Evolutionary conservation across 768 basidiomycete species (phyloP).

Genomic region (Kwoniella europaea): DNA sequence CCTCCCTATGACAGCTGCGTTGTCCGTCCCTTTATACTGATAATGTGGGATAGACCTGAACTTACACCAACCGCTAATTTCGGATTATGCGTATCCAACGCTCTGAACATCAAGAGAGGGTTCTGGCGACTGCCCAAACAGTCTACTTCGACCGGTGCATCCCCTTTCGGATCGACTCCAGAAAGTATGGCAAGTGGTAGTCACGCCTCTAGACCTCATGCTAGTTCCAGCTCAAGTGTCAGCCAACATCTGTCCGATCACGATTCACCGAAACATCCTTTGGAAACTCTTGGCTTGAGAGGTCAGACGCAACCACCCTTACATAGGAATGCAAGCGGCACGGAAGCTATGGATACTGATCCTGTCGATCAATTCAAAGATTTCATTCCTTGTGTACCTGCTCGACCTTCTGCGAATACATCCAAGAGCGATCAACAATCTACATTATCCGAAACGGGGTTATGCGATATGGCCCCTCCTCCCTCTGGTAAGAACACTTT

Average conservation of each 20-base stretch:
- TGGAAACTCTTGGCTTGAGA: background rate
- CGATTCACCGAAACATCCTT: constrained; percentile 15
- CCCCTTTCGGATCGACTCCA: constrained; percentile 46
- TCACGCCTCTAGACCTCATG: background rate
- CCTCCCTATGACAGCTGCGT: background rate
- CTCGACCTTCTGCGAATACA: background rate
- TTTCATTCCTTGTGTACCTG: background rate
- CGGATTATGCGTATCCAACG: constrained; percentile 45
- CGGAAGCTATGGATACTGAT: constrained; percentile 15
- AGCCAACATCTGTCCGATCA: constrained; percentile 11
- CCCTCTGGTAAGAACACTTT: background rate
- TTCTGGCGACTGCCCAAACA: constrained; percentile 34
- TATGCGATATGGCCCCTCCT: constrained; percentile 4
- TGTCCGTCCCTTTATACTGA: background rate
- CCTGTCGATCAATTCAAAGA: background rate
- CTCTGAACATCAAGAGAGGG: constrained; percentile 51
- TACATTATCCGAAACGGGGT: background rate
- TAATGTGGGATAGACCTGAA: constrained; percentile 27
- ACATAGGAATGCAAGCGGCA: background rate
- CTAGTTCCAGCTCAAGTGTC: constrained; percentile 21
- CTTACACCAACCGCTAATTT: constrained; percentile 35
- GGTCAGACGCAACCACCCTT: background rate
- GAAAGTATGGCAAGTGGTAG: constrained; percentile 20
- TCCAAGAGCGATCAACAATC: background rate
- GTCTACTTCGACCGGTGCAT: constrained; percentile 21